A percentile compares a stretch with the other conserved stretches of the same genome.
phyloP scores from a whole-genome alignment of 2,329 filamentous ascomycete genomes.

The Thelonectria olida region DNA sequence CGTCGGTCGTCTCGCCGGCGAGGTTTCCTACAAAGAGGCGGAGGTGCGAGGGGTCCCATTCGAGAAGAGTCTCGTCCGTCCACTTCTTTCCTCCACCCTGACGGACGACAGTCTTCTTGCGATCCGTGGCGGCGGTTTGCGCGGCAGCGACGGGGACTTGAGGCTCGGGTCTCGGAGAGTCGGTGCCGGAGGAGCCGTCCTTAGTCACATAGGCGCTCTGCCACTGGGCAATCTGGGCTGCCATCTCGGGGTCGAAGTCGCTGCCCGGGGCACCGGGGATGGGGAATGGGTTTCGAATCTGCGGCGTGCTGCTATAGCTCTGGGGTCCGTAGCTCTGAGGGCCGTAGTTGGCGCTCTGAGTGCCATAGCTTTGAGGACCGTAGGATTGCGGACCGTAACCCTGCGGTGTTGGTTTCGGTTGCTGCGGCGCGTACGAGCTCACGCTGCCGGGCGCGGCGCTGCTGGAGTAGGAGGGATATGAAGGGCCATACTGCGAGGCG shows the following conservation, averaged over 20 bases:
- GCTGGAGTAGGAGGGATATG: slow-evolving; percentile 50
- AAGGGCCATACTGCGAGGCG: slow-evolving; percentile 55
- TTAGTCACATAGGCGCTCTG: slow-evolving; percentile 81
- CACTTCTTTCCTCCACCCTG: slow-evolving; percentile 91
- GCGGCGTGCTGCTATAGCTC: slow-evolving; percentile 62
- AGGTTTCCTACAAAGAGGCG: slow-evolving; percentile 97
- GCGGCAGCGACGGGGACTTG: too few species aligned
- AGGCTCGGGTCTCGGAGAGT: slow-evolving; percentile 40
- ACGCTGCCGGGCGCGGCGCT: slow-evolving; percentile 34
- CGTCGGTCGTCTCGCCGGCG: slow-evolving; percentile 96
- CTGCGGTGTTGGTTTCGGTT: slow-evolving; percentile 27
- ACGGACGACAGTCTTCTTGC: slow-evolving; percentile 87
- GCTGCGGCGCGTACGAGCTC: slow-evolving; percentile 40
- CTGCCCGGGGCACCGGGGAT: slow-evolving; percentile 59
- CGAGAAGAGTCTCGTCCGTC: slow-evolving; percentile 87
- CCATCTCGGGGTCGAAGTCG: slow-evolving; percentile 79
- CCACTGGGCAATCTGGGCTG: slow-evolving; percentile 94
- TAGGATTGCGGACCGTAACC: slow-evolving; percentile 27
- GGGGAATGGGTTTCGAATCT: slow-evolving; percentile 85
- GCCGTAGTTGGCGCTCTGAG: slow-evolving; percentile 34
- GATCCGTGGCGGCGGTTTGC: slow-evolving; percentile 62
- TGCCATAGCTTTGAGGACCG: slow-evolving; percentile 31
- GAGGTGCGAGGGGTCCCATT: slow-evolving; percentile 96
- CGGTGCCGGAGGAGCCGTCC: slow-evolving; percentile 46
- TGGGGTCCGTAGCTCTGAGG: slow-evolving; percentile 39